Conservation (phyloP, 106 monocot genomes). For the Acorus gramineus region DNA sequence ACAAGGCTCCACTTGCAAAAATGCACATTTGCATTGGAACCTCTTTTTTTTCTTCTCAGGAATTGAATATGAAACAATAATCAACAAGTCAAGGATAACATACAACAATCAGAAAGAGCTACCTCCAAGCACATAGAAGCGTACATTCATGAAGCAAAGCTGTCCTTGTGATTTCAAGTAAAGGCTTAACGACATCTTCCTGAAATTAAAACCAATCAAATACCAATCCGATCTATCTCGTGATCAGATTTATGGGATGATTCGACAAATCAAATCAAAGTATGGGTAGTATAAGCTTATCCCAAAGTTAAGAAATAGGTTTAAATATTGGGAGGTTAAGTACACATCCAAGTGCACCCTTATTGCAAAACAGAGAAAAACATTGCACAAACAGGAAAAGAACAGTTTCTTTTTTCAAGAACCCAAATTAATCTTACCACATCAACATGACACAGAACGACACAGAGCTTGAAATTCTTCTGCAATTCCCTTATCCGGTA, state of each 20-base stretch:
- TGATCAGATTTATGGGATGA: too few relatives aligned
- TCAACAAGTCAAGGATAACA: neutral
- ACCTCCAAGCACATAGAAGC: conserved; percentile 96
- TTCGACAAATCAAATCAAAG: too few relatives aligned
- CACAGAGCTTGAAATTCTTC: conserved; percentile 83
- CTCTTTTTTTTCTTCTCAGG: too few relatives aligned
- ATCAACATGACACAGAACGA: conserved; percentile 95
- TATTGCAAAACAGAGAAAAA: neutral
- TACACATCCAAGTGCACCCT: too few relatives aligned
- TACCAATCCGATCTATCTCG: neutral
- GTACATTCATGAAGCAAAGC: conserved; percentile 92
- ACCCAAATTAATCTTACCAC: conserved; percentile 47
- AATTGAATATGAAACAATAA: too few relatives aligned
- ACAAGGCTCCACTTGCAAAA: too few relatives aligned
- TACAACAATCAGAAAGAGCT: neutral
- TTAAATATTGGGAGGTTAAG: too few relatives aligned
- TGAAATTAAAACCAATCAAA: conserved; percentile 14
- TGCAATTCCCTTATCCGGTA: conserved; percentile 91
- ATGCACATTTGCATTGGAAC: too few relatives aligned
- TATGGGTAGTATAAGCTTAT: too few relatives aligned
- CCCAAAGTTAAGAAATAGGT: too few relatives aligned
- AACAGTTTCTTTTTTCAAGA: neutral
- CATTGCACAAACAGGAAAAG: neutral
- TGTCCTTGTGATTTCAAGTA: conserved; percentile 91
- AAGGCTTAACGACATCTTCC: conserved; percentile 91